Conservation (phyloP, 2,329 filamentous ascomycete genomes). For the Verticillium tricorpus region DNA sequence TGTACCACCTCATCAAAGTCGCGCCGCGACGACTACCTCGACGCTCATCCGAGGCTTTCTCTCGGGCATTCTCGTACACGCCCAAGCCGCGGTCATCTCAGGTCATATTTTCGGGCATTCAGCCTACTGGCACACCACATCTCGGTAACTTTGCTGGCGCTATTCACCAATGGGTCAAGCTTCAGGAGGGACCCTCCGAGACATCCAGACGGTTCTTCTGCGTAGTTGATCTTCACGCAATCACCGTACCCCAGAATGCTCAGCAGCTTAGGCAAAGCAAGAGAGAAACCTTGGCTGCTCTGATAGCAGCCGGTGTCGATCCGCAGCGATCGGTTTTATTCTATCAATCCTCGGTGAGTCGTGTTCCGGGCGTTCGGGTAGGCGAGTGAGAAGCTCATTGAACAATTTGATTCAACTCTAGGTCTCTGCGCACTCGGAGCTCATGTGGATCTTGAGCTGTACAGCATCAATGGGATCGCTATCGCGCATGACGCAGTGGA, state of each 20-base stretch:
- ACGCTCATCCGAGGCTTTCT: background rate
- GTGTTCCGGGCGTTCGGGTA: background rate
- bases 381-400: background rate
- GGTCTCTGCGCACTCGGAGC: conserved; percentile 75
- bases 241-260: conserved; percentile 71
- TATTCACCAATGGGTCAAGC: conserved; percentile 75
- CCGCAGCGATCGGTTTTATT: conserved; percentile 76
- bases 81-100: conserved; percentile 12
- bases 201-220: conserved; percentile 71
- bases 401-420: conserved; percentile 22
- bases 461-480: conserved; percentile 89
- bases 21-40: background rate
- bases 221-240: conserved; percentile 89
- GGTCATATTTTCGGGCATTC: conserved; percentile 90
- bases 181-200: conserved; percentile 61
- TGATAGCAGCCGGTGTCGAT: conserved; percentile 81
- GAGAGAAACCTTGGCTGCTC: conserved; percentile 69
- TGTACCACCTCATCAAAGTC: background rate
- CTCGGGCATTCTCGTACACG: background rate
- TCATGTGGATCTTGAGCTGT: conserved; percentile 97
- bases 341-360: conserved; percentile 68
- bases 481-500: conserved; percentile 99
- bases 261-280: conserved; percentile 58
- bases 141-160: conserved; percentile 94
- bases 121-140: conserved; percentile 91